Conservation (phyloP, 2,329 filamentous ascomycete genomes). For the Periglandula ipomoeae region DNA sequence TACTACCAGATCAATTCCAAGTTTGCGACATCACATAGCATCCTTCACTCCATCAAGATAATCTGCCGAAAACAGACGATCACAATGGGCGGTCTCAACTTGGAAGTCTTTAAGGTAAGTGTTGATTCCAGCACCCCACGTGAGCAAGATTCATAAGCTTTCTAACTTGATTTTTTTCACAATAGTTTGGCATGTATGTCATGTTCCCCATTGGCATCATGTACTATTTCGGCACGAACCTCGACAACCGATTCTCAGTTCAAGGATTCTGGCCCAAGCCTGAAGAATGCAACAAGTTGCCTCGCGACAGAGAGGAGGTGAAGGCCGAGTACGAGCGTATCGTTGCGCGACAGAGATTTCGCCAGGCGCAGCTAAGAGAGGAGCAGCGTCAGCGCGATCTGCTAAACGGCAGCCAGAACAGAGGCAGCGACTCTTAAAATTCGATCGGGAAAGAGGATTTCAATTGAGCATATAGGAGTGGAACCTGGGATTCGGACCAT, state of each 20-base stretch:
- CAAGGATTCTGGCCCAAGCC: constrained; percentile 89
- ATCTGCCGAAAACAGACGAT: constrained; percentile 1
- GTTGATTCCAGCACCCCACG: constrained; percentile 4
- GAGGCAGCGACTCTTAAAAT: constrained; percentile 15
- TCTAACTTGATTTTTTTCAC: background rate
- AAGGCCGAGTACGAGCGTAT: constrained; percentile 69
- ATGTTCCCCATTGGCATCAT: constrained; percentile 98
- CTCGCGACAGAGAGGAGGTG: constrained; percentile 74
- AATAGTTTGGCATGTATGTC: constrained; percentile 93
- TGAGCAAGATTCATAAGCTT: background rate
- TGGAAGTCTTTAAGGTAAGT: constrained; percentile 86
- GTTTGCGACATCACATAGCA: background rate
- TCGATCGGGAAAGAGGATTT: too few relatives aligned
- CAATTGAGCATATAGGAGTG: too few relatives aligned
- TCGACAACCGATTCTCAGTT: constrained; percentile 83
- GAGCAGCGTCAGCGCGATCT: constrained; percentile 22
- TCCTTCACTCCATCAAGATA: background rate
- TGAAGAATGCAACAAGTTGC: constrained; percentile 67
- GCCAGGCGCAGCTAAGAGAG: constrained; percentile 49
- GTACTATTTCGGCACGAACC: constrained; percentile 99
- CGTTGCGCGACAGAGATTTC: constrained; percentile 56
- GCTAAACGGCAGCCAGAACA: constrained; percentile 15
- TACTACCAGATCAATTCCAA: background rate
- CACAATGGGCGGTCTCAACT: constrained; percentile 70
- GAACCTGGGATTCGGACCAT: too few relatives aligned